Evolutionary conservation across 331 rosid genomes (phyloP), one percentile per base, ranked within the genome.

Genomic region (Acacia concinna): DNA sequence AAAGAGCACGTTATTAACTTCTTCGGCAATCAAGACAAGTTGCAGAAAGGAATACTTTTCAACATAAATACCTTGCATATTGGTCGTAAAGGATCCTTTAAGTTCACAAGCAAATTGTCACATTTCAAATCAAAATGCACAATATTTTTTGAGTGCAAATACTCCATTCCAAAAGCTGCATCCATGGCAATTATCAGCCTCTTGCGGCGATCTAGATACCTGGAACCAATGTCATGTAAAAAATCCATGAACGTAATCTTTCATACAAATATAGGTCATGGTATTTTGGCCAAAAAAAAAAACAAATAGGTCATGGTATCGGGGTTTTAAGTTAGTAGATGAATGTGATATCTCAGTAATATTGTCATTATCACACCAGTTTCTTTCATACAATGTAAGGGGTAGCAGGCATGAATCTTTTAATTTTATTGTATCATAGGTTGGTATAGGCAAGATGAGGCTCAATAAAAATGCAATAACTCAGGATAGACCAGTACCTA

Each of bases 91-190:
- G 97, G 91, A 89, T 95, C 98, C 87, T 92, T 95, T 38, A 95
- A 78, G 91, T 95, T 95, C 83, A 95, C 98, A 17, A 95, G 97
- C 84, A 95, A 86, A 86, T 95, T 95, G 87, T 95, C 98, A 82
- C 98, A 95, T 84, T 95, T 95, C 89, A 95, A 86, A 85, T 95
- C 98, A 84, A 95, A 95, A 86, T 95, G 98, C 77, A 95, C 98
- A 79, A 95, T 95, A 80, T 89, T 86, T 85, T 92, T 95, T 21
- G 98, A 82, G 83, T 95, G 98, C 78, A 95, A 91, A 84, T 95
- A 95, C 81, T 95, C 98, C 98, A 95, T 92, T 83, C 98, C 98
- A 81, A 95, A 92, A 70, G 98, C 98, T 66, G 98, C 97, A 86
- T 95, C 98, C 98, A 91, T 95, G 49, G 98, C 97, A 78, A 95